phyloP scores from a whole-genome alignment of 352 stramenopile genomes.

The Phytophthora pini region DNA sequence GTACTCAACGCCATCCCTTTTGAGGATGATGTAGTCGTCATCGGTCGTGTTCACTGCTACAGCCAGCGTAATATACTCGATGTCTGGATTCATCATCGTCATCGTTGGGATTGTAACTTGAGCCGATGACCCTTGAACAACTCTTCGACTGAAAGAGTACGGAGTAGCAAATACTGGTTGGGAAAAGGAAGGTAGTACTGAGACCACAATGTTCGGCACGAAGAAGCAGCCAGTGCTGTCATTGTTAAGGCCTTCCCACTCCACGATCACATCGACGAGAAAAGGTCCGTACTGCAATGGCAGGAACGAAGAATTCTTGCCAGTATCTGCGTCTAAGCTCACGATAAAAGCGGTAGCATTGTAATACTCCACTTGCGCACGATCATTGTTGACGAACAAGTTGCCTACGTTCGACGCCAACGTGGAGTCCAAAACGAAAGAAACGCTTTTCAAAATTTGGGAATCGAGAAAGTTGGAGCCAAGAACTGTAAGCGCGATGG shows the following conservation, averaged over 20 bases:
- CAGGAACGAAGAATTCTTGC: conserved; percentile 5
- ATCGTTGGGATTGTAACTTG: conserved; percentile 27
- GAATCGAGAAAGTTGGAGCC: conserved; percentile 10
- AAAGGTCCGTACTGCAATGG: conserved; percentile 14
- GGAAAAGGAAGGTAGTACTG: conserved; percentile 13
- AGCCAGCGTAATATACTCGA: conserved; percentile 21
- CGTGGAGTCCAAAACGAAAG: conserved; percentile 13
- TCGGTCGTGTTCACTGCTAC: conserved; percentile 23
- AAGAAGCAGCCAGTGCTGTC: conserved; percentile 20
- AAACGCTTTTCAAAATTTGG: conserved; percentile 7
- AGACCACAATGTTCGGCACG: conserved; percentile 17
- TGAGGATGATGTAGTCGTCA: conserved; percentile 11
- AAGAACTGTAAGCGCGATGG: conserved; percentile 8
- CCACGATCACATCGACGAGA: conserved; percentile 25
- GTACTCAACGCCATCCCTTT: conserved; percentile 12
- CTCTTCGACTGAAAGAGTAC: conserved; percentile 25
- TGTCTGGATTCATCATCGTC: conserved; percentile 6
- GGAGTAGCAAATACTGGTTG: conserved; percentile 14
- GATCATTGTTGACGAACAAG: conserved; percentile 4
- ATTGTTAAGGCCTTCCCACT: conserved; percentile 9
- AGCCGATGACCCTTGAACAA: conserved; percentile 24
- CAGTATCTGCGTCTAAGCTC: conserved; percentile 1
- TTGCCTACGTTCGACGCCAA: conserved; percentile 3
- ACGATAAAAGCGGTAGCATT: conserved; percentile 22
- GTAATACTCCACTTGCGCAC: conserved; percentile 6